Evolutionary conservation across 768 basidiomycete genomes (phyloP).

Genomic region (Russula foetens): DNA sequence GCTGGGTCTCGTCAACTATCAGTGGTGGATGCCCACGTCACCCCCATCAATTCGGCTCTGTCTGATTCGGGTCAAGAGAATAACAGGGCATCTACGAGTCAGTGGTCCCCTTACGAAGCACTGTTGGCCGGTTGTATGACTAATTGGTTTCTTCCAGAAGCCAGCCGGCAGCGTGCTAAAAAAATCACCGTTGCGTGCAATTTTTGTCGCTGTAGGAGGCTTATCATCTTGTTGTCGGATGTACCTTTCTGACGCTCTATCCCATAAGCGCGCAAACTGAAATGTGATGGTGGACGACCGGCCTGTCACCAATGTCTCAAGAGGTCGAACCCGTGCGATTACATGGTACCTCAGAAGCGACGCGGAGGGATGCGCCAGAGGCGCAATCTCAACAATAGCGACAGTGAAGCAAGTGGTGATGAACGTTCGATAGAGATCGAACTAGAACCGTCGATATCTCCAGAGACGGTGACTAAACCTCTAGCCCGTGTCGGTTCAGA

Average conservation of each 20-base stretch:
- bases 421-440: conserved; percentile 37
- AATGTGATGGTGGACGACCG: conserved; percentile 81
- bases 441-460: conserved; percentile 48
- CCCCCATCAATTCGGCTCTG: conserved; percentile 12
- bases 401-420: conserved; percentile 50
- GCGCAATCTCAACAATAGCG: conserved; percentile 35
- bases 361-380: conserved; percentile 47
- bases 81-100: conserved; percentile 31
- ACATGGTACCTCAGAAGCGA: conserved; percentile 67
- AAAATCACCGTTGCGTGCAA: conserved; percentile 89
- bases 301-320: conserved; percentile 79
- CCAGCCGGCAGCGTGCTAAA: conserved; percentile 63
- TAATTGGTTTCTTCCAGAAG: conserved; percentile 33
- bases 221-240: conserved; percentile 11
- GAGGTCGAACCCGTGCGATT: conserved; percentile 71
- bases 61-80: conserved; percentile 24
- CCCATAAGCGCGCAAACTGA: conserved; percentile 68
- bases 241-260: conserved; percentile 18
- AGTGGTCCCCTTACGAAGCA: conserved; percentile 23
- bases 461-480: conserved; percentile 29
- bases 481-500: conserved; percentile 23
- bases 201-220: conserved; percentile 75
- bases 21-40: conserved; percentile 23
- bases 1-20: conserved; percentile 37
- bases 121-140: conserved; percentile 11